Conservation (phyloP, 306 rosid genomes). For the Prunus kanzakura region DNA sequence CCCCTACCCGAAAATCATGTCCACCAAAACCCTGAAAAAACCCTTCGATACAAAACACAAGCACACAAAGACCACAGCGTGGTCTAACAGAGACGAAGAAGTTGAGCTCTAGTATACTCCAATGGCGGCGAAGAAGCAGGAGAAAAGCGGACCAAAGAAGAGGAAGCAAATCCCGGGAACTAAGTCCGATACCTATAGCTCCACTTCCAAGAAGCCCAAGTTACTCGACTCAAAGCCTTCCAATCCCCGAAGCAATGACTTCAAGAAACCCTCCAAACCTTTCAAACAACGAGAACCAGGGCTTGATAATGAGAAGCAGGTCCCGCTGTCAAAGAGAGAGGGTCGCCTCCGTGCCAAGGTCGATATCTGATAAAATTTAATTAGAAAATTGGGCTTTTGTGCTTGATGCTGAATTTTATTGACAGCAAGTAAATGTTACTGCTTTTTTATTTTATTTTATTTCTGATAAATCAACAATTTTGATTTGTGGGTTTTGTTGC, state of each 20-base stretch:
- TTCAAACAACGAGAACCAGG: conserved; percentile 26
- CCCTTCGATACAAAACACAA: not conserved
- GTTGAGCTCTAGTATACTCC: conserved; percentile 13
- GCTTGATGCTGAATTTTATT: not conserved
- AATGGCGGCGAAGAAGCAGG: conserved; percentile 70
- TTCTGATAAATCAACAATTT: not conserved
- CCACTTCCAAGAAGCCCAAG: conserved; percentile 51
- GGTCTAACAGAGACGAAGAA: not conserved
- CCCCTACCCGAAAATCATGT: not conserved
- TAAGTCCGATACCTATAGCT: conserved; percentile 27
- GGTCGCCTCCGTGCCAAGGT: conserved; percentile 79
- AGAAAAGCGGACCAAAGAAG: conserved; percentile 36
- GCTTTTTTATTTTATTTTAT: not conserved
- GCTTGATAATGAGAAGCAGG: conserved; percentile 24
- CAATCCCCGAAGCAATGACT: conserved; percentile 9
- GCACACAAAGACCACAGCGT: not conserved
- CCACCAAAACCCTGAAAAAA: conserved; percentile 31
- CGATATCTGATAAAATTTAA: not conserved
- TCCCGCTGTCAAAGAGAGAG: conserved; percentile 54
- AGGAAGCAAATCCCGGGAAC: conserved; percentile 50
- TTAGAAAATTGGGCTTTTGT: not conserved
- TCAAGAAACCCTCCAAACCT: conserved; percentile 34
- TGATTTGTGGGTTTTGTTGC: conserved; percentile 21
- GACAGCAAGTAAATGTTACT: not conserved
- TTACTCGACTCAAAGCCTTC: conserved; percentile 30